These are phyloP conservation scores for Kodamaea arcana DNA, from an alignment of 1,139 yeast species.

Conservation along the genomic window DNA sequence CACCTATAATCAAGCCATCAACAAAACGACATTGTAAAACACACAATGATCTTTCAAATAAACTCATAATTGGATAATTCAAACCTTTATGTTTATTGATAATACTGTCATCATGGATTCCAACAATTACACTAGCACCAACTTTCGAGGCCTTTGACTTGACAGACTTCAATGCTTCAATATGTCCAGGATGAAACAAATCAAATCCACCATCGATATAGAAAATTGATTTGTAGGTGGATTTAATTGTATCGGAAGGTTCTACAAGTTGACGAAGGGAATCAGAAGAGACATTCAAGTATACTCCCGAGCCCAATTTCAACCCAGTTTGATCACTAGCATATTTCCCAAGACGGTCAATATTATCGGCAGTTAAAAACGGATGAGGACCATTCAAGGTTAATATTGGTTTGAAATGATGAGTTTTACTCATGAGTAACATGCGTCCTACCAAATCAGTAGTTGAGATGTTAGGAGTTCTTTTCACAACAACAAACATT, in stretches of 20 bases:
- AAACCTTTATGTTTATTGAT: constrained; percentile 59
- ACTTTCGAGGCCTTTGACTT: constrained; percentile 33
- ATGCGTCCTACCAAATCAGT: constrained; percentile 94
- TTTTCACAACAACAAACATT: constrained; percentile 80
- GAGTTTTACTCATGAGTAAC: constrained; percentile 57
- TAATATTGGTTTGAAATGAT: constrained; percentile 46
- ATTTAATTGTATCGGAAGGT: constrained; percentile 22
- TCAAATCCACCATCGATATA: constrained; percentile 89
- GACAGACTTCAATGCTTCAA: constrained; percentile 57
- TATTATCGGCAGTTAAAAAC: constrained; percentile 31
- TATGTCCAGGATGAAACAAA: constrained; percentile 90
- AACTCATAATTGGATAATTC: constrained; percentile 81
- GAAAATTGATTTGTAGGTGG: constrained; percentile 31
- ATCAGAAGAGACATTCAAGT: constrained; percentile 25
- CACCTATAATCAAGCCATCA: constrained; percentile 69
- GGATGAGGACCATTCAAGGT: constrained; percentile 20
- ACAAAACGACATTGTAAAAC: constrained; percentile 84
- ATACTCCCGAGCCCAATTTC: constrained; percentile 60
- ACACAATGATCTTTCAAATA: constrained; percentile 80
- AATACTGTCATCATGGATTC: constrained; percentile 60
- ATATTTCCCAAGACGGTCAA: constrained; percentile 45
- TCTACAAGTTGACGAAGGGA: constrained; percentile 31
- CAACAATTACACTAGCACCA: constrained; percentile 55
- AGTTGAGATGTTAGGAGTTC: constrained; percentile 92
- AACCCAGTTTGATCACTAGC: constrained; percentile 68